These are phyloP conservation scores for Didymella pomorum DNA, from an alignment of 2,329 filamentous ascomycete genomes.

Conservation along the genomic window DNA sequence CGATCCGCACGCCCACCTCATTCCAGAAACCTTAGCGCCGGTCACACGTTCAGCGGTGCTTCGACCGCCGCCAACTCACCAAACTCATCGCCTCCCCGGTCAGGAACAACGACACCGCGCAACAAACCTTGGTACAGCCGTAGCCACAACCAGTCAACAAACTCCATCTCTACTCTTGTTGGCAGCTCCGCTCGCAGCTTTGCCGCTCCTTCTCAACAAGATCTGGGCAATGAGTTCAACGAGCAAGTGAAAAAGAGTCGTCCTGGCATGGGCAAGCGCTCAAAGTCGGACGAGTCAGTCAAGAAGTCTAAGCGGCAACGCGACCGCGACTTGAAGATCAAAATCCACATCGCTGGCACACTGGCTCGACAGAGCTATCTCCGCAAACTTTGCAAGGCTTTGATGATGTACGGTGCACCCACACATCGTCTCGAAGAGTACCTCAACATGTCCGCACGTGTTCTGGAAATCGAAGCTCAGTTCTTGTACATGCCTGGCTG, in stretches of 20 bases:
- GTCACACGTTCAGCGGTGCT: conserved; percentile 41
- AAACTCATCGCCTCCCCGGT: conserved; percentile 52
- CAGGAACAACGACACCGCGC: conserved; percentile 54
- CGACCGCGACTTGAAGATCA: conserved; percentile 65
- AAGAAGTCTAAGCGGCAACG: conserved; percentile 46
- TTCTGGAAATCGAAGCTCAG: conserved; percentile 86
- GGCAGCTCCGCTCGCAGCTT: conserved; percentile 55
- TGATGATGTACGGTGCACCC: conserved; percentile 91
- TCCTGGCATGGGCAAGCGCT: conserved; percentile 48
- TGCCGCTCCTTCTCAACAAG: conserved; percentile 51
- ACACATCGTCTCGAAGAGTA: conserved; percentile 93
- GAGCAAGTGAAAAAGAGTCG: conserved; percentile 51
- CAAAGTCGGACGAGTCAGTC: conserved; percentile 49
- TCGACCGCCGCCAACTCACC: conserved; percentile 49
- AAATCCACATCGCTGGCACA: conserved; percentile 70
- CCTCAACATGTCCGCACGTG: conserved; percentile 87
- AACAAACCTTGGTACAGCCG: conserved; percentile 50
- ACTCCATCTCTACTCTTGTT: conserved; percentile 55
- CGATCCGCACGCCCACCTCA: conserved; percentile 21
- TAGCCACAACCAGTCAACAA: conserved; percentile 48
- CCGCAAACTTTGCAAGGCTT: conserved; percentile 80
- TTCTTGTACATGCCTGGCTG: conserved; percentile 90
- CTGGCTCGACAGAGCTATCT: conserved; percentile 84
- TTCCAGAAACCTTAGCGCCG: conserved; percentile 37
- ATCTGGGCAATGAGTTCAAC: conserved; percentile 54